phyloP scores from a whole-genome alignment of 768 basidiomycete species.

The Tricholoma furcatifolium region DNA sequence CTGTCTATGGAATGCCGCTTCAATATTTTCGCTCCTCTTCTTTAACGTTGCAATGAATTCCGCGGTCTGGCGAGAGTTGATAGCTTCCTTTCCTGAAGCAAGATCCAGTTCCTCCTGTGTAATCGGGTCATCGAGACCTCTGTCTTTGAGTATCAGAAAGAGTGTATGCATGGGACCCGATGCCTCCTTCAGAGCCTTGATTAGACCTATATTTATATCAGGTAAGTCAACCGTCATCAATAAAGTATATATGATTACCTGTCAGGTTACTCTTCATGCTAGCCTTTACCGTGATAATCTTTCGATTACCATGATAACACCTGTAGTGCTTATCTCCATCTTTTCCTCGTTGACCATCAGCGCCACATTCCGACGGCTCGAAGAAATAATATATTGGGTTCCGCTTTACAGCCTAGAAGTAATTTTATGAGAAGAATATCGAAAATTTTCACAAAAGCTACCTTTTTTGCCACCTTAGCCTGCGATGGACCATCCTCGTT shows the following conservation, averaged over 20 bases:
- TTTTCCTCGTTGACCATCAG: background rate
- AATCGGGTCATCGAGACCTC: background rate
- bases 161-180: background rate
- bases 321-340: constrained; percentile 1
- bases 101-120: constrained; percentile 1
- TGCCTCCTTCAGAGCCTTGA: background rate
- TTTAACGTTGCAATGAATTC: background rate
- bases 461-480: too few species aligned
- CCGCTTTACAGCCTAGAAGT: background rate
- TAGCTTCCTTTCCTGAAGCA: background rate
- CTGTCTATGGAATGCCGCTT: constrained; percentile 4
- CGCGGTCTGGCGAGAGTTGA: background rate
- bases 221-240: too few species aligned
- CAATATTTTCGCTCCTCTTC: background rate
- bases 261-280: constrained; percentile 5
- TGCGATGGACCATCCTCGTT: too few species aligned
- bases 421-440: too few species aligned
- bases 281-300: background rate
- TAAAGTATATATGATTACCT: background rate
- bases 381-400: constrained; percentile 2
- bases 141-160: background rate
- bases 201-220: background rate
- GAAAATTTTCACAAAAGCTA: too few species aligned
- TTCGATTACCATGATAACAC: constrained; percentile 5
- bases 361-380: background rate